A percentile compares a stretch with the other conserved stretches of the same genome.
Conservation (phyloP, 306 rosid species). For the Fagus crenata region DNA sequence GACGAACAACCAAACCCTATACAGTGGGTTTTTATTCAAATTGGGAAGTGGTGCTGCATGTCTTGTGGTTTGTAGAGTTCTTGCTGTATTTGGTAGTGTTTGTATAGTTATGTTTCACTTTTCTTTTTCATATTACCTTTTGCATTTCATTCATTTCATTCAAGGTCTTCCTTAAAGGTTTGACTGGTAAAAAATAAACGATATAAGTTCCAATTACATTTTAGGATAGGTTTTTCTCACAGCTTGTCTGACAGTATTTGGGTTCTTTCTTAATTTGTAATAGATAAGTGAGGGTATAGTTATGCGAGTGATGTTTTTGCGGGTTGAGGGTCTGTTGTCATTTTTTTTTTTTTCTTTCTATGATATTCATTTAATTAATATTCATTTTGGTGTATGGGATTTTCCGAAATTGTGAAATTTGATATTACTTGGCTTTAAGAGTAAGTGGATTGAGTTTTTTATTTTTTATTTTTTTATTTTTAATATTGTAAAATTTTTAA, state of each 20-base stretch:
- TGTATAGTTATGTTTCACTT: slow-evolving; percentile 10
- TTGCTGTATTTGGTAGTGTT: slow-evolving; percentile 17
- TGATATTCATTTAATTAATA: no score
- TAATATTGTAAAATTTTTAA: no score
- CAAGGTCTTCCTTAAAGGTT: slow-evolving; percentile 15
- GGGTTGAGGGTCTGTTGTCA: no score
- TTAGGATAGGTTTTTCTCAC: slow-evolving; percentile 18
- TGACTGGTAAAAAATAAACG: not conserved
- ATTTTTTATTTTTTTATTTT: no score
- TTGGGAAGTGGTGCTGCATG: slow-evolving; percentile 63
- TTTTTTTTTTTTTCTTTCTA: no score
- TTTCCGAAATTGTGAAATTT: no score
- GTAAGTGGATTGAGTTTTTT: no score
- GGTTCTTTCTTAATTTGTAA: slow-evolving; percentile 9
- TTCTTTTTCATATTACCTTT: slow-evolving; percentile 27
- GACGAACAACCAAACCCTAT: slow-evolving; percentile 49
- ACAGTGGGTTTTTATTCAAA: slow-evolving; percentile 58
- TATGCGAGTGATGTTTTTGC: no score
- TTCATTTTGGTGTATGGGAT: no score
- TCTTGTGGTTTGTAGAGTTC: slow-evolving; percentile 60
- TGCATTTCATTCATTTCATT: slow-evolving; percentile 58
- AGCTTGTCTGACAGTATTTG: slow-evolving; percentile 20
- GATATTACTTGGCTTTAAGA: no score
- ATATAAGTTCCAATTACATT: slow-evolving; percentile 6
- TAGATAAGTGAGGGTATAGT: slow-evolving; percentile 1